Conservation (phyloP, 306 rosid species). For the Cucumis sativus region DNA sequence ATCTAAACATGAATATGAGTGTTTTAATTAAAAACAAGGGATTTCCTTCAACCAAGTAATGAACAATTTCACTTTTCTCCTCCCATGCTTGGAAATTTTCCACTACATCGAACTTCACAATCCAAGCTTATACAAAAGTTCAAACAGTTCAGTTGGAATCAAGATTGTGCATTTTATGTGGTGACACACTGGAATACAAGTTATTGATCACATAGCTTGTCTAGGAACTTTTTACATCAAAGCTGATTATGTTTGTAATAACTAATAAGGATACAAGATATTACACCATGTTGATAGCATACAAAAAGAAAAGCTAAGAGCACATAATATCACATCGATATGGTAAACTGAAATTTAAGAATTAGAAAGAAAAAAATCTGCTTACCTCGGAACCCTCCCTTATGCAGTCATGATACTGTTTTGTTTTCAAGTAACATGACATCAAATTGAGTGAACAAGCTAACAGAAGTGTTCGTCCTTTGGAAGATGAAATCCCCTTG, state of each 20-base stretch:
- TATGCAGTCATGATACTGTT: slow-evolving; percentile 64
- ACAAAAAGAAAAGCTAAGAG: background rate
- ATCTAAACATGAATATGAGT: background rate
- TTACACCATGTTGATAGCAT: background rate
- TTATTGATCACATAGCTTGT: background rate
- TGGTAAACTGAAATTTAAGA: background rate
- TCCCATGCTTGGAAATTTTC: background rate
- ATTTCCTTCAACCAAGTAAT: background rate
- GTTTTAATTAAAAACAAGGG: background rate
- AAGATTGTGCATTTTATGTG: background rate
- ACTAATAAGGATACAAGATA: background rate
- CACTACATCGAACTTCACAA: background rate
- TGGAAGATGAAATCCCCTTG: slow-evolving; percentile 46
- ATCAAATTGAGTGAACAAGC: slow-evolving; percentile 95
- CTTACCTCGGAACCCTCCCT: slow-evolving; percentile 88
- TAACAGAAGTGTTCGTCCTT: slow-evolving; percentile 55
- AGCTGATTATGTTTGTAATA: background rate
- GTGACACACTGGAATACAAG: background rate
- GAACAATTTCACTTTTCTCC: background rate
- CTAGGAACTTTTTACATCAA: background rate
- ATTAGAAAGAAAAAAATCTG: slow-evolving; percentile 12
- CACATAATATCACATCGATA: slow-evolving; percentile 2
- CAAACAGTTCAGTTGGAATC: background rate
- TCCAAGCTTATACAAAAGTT: background rate
- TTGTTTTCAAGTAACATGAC: slow-evolving; percentile 92